Base-by-base conservation (phyloP, 805 yeast genomes). In the Grigorovia jiainica region DNA sequence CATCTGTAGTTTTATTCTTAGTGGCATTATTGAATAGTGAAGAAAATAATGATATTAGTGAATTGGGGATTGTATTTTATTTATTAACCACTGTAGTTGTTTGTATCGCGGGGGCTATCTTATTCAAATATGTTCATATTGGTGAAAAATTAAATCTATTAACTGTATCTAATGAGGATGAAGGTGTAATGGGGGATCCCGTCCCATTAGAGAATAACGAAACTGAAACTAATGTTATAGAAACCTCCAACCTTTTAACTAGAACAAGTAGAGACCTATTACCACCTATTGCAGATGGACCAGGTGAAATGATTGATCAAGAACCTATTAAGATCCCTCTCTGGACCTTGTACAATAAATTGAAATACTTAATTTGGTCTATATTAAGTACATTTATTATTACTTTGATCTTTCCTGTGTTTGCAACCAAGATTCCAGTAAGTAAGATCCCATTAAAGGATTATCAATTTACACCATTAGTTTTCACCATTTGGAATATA, bases 321-420 rank as follows among this genome's bases (percentile, higher is more conserved):
- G 24, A 35, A 56, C 38, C 48, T 43, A 25, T 46, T 49, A 72
- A 75, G 44, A 74, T 86, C 9, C 80, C 90, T 6, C 79, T 87
- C 51, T 40, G 53, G 4, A 64, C 70, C 2, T 62, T 87, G 16
- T 82, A 85, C 74, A 44, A 63, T 1, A 82, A 82, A 51, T 66
- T 90, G 39, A 71, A 75, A 47, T 70, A 63, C 43, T 75, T 87
- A 29, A 87, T 78, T 1, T 54, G 73, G 45, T 70, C 95, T 1
- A 84, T 90, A 16, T 79, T 87, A 53, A 55, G 79, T 36, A 78
- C 87, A 0, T 87, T 90, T 56, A 65, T 79, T 7, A 70, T 83
- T 19, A 82, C 97, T 0, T 68, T 90, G 44, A 48, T 57, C 5
- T 90, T 87, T 67, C 96, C 98, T 0, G 90, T 89, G 1, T 90